Base-by-base conservation (phyloP, 306 rosid genomes). In the Aeschynomene evenia region DNA sequence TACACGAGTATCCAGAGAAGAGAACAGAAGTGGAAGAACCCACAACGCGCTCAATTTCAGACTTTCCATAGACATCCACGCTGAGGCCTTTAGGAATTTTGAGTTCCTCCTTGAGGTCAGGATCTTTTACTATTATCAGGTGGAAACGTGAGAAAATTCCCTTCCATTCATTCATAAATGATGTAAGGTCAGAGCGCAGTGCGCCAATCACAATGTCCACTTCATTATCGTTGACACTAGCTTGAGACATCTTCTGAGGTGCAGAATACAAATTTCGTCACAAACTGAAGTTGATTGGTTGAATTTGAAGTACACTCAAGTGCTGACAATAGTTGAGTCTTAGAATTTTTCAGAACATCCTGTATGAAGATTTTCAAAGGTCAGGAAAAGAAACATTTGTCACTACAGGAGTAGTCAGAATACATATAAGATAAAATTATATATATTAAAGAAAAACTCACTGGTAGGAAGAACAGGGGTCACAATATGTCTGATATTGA, bases 391-490 rank as follows among this genome's bases (percentile, higher is more conserved):
- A 66, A 68, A 43, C 11, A 19, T 57, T 39, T 24, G 28, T 57
- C 40, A 68, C 58, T 5, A 37, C 52, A 42, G 45, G 52, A 79
- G 53, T 39, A 45, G 34, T 37, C 46, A 66, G 16, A 0, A 37
- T 12, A 52, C 48, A 14, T 62, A 56, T 66, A 79, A 11, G 45
- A 34, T 6, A 2, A 51, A 64, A 66, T 12, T 49, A 69, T 29
- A 64, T 15, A 53, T 63, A 9, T 52, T 84, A 28, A 23, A 64
- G 16, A 53, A 66, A 9, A 56, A 85, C 97, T 81, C 90, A 95
- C 99, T 87, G 66, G 97, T 95, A 67, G 99, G 99, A 79, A 95
- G 86, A 53, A 91, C 97, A 65, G 96, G 99, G 72, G 75, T 83
- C 73, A 85, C 42, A 51, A 55, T 68, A 63, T 86, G 95, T 75